These are phyloP conservation scores for Scheffersomyces titani DNA, from an alignment of 1,139 yeast genomes.

Conservation along the genomic window DNA sequence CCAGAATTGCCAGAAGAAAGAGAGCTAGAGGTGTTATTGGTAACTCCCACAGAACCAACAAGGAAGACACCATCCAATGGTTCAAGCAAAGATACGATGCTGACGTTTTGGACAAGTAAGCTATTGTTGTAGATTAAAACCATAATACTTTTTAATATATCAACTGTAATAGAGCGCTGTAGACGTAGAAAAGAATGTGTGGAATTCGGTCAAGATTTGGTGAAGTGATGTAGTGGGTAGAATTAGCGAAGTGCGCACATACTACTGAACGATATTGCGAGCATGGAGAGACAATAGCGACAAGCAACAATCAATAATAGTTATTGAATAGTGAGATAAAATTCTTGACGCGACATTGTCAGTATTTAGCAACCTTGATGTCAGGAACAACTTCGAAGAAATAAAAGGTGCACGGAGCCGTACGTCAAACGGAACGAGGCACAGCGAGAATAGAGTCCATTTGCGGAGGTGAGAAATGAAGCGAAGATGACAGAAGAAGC, in stretches of 20 bases:
- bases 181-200: not conserved
- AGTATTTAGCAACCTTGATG: no score
- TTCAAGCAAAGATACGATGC: conserved; percentile 99
- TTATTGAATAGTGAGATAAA: not conserved
- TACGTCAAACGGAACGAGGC: not conserved
- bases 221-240: no score
- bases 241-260: not conserved
- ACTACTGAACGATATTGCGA: not conserved
- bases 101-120: conserved; percentile 85
- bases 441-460: not conserved
- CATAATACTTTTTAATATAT: not conserved
- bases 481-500: not conserved
- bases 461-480: not conserved
- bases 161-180: not conserved
- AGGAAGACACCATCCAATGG: conserved; percentile 97
- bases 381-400: not conserved
- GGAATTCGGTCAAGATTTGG: no score
- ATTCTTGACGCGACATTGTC: no score
- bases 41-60: conserved; percentile 87
- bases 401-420: not conserved
- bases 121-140: conserved; percentile 9
- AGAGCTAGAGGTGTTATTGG: conserved; percentile 89
- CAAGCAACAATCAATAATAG: no score
- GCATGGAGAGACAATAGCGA: not conserved
- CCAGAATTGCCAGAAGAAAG: conserved; percentile 99